phyloP scores from a whole-genome alignment of 1,284 basidiomycete species.

The Ganoderma sinense region DNA sequence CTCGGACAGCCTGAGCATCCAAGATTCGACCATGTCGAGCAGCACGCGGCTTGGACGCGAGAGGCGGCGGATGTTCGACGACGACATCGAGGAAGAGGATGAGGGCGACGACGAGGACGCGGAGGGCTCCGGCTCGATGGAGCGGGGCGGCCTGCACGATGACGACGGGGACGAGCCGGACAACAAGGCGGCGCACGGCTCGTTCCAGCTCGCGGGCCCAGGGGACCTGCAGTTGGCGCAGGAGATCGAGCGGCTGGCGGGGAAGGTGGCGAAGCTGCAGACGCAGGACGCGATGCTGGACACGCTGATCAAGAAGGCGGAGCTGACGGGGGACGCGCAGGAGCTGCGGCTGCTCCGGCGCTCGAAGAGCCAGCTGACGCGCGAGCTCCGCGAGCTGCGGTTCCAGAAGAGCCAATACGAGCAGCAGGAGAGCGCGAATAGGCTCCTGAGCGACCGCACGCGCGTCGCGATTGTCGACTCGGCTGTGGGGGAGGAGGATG shows the following conservation, averaged over 20 bases:
- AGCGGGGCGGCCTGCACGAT: constrained; percentile 34
- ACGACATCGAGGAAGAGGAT: constrained; percentile 49
- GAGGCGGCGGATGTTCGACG: constrained; percentile 36
- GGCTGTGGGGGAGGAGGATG: constrained; percentile 80
- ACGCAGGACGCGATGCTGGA: constrained; percentile 87
- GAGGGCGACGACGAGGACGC: constrained; percentile 37
- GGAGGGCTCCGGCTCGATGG: no score
- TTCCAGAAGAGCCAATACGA: constrained; percentile 94
- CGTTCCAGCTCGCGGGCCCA: constrained; percentile 79
- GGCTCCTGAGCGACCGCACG: constrained; percentile 82
- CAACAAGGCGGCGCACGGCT: constrained; percentile 47
- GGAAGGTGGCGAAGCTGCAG: constrained; percentile 79
- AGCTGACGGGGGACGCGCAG: constrained; percentile 88
- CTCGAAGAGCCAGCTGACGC: constrained; percentile 81
- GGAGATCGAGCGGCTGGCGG: constrained; percentile 80
- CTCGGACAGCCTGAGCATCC: constrained; percentile 27
- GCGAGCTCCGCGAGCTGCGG: constrained; percentile 84
- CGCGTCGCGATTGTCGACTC: constrained; percentile 82
- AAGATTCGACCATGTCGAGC: constrained; percentile 21
- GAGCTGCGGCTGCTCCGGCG: constrained; percentile 85
- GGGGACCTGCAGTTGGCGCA: constrained; percentile 87
- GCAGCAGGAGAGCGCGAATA: constrained; percentile 88
- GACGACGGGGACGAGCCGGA: constrained; percentile 49
- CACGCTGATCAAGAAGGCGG: constrained; percentile 91
- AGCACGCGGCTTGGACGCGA: constrained; percentile 19